Evolutionary conservation across 2,329 filamentous ascomycete genomes (phyloP).

Genomic region (Phaeosphaeriaceae sp.): DNA sequence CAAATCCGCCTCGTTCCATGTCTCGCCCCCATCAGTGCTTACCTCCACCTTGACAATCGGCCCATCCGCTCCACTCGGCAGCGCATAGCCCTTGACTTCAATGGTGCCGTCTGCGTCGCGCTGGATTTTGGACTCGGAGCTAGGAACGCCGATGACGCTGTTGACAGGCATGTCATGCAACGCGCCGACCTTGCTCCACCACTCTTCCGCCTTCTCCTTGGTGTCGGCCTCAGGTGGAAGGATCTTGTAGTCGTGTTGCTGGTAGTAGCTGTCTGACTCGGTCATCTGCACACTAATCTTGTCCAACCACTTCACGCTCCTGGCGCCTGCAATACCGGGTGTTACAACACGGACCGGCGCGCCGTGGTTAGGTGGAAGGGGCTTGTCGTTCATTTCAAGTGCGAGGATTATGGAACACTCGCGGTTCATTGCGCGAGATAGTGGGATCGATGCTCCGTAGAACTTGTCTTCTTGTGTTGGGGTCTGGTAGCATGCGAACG

Average conservation of each 20-base stretch:
- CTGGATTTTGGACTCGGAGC: constrained; percentile 52
- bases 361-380: constrained; percentile 59
- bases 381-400: constrained; percentile 57
- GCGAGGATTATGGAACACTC: constrained; percentile 30
- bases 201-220: constrained; percentile 58
- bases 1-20: constrained; percentile 58
- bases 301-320: constrained; percentile 65
- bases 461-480: constrained; percentile 64
- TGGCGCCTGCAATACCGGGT: constrained; percentile 61
- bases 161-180: constrained; percentile 65
- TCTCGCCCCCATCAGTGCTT: constrained; percentile 56
- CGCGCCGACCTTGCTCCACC: constrained; percentile 59
- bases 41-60: constrained; percentile 63
- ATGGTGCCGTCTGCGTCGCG: constrained; percentile 52
- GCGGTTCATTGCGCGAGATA: constrained; percentile 30
- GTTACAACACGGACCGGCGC: constrained; percentile 60
- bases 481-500: constrained; percentile 62
- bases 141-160: constrained; percentile 60
- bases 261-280: constrained; percentile 64
- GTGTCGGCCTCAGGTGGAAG: constrained; percentile 60
- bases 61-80: constrained; percentile 61
- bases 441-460: constrained; percentile 64
- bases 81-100: constrained; percentile 62
- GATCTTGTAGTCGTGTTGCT: constrained; percentile 66
- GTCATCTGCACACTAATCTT: constrained; percentile 58